Evolutionary conservation across 768 basidiomycete species (phyloP).

Genomic region (Panellus pusillus): DNA sequence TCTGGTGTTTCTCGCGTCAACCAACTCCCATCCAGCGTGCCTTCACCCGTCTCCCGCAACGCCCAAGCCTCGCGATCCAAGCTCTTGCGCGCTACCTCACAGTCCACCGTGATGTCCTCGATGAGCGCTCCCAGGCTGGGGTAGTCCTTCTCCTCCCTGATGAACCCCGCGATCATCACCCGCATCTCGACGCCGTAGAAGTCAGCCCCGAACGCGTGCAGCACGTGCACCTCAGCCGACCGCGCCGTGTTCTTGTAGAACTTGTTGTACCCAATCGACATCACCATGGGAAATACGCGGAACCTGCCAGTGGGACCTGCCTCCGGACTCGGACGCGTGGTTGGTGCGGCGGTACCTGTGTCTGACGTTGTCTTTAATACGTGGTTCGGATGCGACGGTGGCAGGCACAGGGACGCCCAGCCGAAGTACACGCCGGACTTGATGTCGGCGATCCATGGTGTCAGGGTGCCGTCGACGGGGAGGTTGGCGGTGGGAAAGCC

Average conservation of each 20-base stretch:
- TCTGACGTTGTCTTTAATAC: constrained; percentile 4
- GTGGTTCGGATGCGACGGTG: too few relatives aligned
- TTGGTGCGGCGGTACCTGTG: background rate
- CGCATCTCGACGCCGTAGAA: constrained; percentile 34
- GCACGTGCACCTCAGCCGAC: constrained; percentile 30
- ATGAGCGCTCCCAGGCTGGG: constrained; percentile 22
- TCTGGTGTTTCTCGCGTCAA: constrained; percentile 20
- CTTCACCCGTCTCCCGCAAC: constrained; percentile 27
- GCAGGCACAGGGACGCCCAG: constrained; percentile 26
- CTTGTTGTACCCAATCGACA: constrained; percentile 30
- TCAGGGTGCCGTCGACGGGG: constrained; percentile 26
- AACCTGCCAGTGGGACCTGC: constrained; percentile 17
- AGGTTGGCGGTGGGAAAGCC: constrained; percentile 28
- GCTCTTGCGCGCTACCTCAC: constrained; percentile 30
- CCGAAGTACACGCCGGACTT: constrained; percentile 31
- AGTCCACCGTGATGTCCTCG: constrained; percentile 29
- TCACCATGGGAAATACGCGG: constrained; percentile 31
- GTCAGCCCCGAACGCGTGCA: constrained; percentile 28
- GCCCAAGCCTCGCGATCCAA: constrained; percentile 30
- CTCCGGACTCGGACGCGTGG: too few relatives aligned
- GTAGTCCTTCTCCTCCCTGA: constrained; percentile 25
- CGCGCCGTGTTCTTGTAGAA: constrained; percentile 28
- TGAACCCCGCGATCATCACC: constrained; percentile 23
- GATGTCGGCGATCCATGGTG: constrained; percentile 28
- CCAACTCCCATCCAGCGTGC: constrained; percentile 28